Evolutionary conservation across 1,139 yeast species (phyloP), one percentile per base, ranked within the genome.

Genomic region (Saccharomyces uvarum): DNA sequence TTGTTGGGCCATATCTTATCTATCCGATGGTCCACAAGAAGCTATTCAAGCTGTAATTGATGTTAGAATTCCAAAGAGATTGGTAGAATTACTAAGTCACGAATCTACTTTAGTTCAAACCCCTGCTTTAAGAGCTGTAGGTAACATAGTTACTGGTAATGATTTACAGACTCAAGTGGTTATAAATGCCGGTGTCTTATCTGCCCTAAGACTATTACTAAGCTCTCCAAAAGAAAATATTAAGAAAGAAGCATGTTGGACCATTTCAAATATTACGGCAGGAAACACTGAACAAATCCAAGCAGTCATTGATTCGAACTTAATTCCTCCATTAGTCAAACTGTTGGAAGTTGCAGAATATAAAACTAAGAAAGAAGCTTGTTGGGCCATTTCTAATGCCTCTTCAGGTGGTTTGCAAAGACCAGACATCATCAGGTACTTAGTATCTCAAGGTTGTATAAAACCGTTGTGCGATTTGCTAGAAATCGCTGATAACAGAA

Each of bases 341-440:
- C 77, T 93, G 65, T 79, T 93, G 69, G 73, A 68, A 54, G 79
- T 81, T 56, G 97, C 96, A 59, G 99, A 93, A 69, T 91, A 89
- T 77, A 90, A 89, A 76, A 93, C 98, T 48, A 88, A 89, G 72
- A 93, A 93, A 74, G 99, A 93, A 76, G 99, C 99, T 9, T 91
- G 99, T 77, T 93, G 99, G 99, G 99, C 98, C 41, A 87, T 93
- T 64, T 90, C 98, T 38, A 93, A 93, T 71, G 99, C 99, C 48
- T 88, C 97, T 19, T 87, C 97, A 19, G 98, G 99, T 65, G 98
- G 97, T 38, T 78, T 90, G 63, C 79, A 86, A 50, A 86, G 84
- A 71, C 98, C 99, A 6, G 97, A 90, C 54, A 97, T 90, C 72
- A 91, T 93, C 64, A 82, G 93, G 64, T 93, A 90, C 73, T 80